Evolutionary conservation across 2,329 filamentous ascomycete genomes (phyloP), one percentile per base, ranked within the genome.

Genomic region (Albophoma yamanashiensis): DNA sequence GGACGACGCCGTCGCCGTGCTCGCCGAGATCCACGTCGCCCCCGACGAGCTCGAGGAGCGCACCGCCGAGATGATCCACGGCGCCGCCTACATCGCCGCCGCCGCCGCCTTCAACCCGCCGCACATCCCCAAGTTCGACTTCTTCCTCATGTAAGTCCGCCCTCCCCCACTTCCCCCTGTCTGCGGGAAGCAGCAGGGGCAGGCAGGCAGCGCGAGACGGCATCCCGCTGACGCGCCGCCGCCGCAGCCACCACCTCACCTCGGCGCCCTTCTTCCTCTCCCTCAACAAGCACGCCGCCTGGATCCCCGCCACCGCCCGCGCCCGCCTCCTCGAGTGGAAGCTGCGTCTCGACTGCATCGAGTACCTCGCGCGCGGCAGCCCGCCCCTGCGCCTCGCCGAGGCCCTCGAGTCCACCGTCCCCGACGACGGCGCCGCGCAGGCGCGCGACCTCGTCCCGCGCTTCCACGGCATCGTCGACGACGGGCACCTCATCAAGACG

Each of bases 401-500:
- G 2, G 57, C 55, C 22, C 25, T 60, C 12, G 73, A 71, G 0
- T 69, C 73, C 0, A 93, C 94, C 68, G 71, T 74, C 1, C 81
- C 86, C 0, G 81, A 76, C 60, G 73, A 76, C 56, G 43, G 4
- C 72, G 50, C 72, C 67, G 25, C 68, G 81, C 53, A 76, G 80
- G 62, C 76, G 70, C 58, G 81, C 74, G 78, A 79, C 1, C 71
- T 84, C 3, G 71, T 83, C 8, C 69, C 76, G 1, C 73, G 79
- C 12, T 70, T 86, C 22, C 76, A 79, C 61, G 62, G 63, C 12
- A 68, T 82, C 40, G 68, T 79, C 0, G 92, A 96, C 65, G 92
- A 97, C 71, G 92, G 92, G 0, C 93, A 97, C 73, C 79, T 85
- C 12, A 79, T 86, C 59, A 97, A 97, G 73, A 74, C 95, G 6